A percentile compares a stretch with the other conserved stretches of the same genome.
phyloP scores from a whole-genome alignment of 2,329 filamentous ascomycete species.

The Arthrobotrys pseudoclavata region DNA sequence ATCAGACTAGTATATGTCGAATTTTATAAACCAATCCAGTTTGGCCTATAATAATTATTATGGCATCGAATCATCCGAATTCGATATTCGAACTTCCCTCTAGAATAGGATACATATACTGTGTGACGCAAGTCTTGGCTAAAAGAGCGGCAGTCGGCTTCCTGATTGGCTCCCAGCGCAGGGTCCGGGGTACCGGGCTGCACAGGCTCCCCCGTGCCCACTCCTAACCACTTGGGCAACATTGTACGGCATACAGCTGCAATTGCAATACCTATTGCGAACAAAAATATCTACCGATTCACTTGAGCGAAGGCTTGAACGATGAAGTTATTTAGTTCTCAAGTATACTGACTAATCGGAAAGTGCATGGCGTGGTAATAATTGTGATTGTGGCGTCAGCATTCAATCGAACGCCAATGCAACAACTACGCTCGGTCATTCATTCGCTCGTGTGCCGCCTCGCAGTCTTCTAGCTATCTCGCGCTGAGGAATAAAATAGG shows the following conservation, averaged over 20 bases:
- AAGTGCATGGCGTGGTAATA: conserved; percentile 2
- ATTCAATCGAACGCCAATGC: not conserved
- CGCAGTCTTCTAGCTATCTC: conserved; percentile 4
- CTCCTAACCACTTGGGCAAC: no score
- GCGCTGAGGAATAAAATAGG: not conserved
- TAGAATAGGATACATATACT: no score
- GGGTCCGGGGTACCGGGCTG: not conserved
- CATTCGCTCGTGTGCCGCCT: not conserved
- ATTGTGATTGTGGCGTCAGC: conserved; percentile 17
- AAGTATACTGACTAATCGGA: not conserved
- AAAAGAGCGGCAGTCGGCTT: not conserved
- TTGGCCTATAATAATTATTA: no score
- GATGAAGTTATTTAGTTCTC: not conserved
- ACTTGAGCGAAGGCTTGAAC: not conserved
- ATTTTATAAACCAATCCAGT: no score
- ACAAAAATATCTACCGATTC: not conserved
- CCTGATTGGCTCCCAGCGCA: conserved; percentile 7
- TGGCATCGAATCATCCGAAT: no score
- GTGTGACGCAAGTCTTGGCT: not conserved
- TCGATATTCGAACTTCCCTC: no score
- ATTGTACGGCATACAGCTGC: no score
- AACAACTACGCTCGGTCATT: not conserved
- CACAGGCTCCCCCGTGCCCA: no score
- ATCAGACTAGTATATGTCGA: no score
- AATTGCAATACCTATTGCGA: no score